Evolutionary conservation across 1,139 yeast genomes (phyloP).

Genomic region (Pichiaceae sp.): DNA sequence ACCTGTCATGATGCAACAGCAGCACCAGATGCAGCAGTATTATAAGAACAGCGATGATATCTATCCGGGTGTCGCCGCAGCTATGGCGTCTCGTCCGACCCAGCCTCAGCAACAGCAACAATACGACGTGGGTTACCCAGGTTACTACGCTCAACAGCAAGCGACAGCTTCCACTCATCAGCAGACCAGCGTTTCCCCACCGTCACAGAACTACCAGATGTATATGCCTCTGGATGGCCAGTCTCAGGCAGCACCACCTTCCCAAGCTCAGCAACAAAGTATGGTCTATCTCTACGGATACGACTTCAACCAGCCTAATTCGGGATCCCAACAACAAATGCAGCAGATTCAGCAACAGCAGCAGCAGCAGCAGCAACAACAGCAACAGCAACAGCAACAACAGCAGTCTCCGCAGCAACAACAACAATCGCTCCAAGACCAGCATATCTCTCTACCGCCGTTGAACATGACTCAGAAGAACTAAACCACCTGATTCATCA

Average conservation of each 20-base stretch:
- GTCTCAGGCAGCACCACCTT: conserved; percentile 8
- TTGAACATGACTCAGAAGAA: conserved; percentile 20
- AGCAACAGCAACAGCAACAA: conserved; percentile 1
- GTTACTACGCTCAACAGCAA: background rate
- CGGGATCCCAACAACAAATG: conserved; percentile 10
- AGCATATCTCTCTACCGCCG: conserved; percentile 23
- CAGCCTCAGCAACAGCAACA: conserved; percentile 6
- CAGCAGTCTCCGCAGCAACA: conserved; percentile 3
- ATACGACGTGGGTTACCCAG: conserved; percentile 17
- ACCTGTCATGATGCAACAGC: conserved; percentile 8
- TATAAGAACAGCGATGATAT: background rate
- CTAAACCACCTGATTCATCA: no score
- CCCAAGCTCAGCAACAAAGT: background rate
- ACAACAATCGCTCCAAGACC: conserved; percentile 10
- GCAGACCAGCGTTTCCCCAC: background rate
- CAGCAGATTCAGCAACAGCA: conserved; percentile 1
- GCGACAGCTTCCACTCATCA: conserved; percentile 2
- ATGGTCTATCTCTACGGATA: background rate
- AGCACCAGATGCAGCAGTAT: conserved; percentile 9
- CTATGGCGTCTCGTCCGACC: background rate
- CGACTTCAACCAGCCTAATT: conserved; percentile 7
- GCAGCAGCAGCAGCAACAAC: conserved; percentile 3
- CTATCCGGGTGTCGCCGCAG: background rate
- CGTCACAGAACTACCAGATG: conserved; percentile 1
- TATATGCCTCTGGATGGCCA: conserved; percentile 14